These are phyloP conservation scores for Penicillium manginii DNA, from an alignment of 495 filamentous ascomycete genomes.

Conservation along the genomic window DNA sequence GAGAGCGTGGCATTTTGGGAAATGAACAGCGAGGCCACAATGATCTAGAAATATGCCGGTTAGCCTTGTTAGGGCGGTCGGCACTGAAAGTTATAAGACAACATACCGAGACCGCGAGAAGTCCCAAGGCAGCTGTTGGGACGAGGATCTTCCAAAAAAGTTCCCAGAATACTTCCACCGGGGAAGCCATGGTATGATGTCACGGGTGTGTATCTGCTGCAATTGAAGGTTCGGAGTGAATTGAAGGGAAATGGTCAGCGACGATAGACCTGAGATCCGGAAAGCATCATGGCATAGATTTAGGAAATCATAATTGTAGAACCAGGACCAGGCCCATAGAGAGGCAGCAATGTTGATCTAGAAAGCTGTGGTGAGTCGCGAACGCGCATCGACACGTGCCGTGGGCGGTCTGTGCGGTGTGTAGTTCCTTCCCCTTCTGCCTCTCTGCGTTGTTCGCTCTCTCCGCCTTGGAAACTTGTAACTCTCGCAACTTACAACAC, in stretches of 20 bases:
- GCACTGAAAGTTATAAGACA: not conserved
- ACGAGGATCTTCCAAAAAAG: conserved; percentile 14
- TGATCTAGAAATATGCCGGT: conserved; percentile 23
- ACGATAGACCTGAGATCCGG: not conserved
- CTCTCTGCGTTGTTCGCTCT: not conserved
- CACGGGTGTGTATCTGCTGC: conserved; percentile 8
- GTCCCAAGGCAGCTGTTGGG: conserved; percentile 11
- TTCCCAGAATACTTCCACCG: conserved; percentile 2
- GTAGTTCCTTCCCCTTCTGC: conserved; percentile 8
- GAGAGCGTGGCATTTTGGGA: conserved; percentile 40
- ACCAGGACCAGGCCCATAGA: not conserved
- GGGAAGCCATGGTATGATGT: conserved; percentile 31
- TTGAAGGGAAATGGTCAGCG: not conserved
- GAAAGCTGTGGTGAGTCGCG: not conserved
- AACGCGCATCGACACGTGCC: conserved; percentile 28
- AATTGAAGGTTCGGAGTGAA: not conserved
- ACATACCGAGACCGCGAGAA: conserved; percentile 26
- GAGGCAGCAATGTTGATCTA: too few species aligned
- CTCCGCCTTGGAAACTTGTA: not conserved
- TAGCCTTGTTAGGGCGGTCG: conserved; percentile 1
- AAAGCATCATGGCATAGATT: not conserved
- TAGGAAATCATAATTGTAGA: not conserved
- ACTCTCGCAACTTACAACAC: conserved; percentile 1
- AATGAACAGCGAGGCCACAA: conserved; percentile 29
- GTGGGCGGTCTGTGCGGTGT: conserved; percentile 39